phyloP scores from a whole-genome alignment of 2,329 filamentous ascomycete species.

The Aspergillus sp. region DNA sequence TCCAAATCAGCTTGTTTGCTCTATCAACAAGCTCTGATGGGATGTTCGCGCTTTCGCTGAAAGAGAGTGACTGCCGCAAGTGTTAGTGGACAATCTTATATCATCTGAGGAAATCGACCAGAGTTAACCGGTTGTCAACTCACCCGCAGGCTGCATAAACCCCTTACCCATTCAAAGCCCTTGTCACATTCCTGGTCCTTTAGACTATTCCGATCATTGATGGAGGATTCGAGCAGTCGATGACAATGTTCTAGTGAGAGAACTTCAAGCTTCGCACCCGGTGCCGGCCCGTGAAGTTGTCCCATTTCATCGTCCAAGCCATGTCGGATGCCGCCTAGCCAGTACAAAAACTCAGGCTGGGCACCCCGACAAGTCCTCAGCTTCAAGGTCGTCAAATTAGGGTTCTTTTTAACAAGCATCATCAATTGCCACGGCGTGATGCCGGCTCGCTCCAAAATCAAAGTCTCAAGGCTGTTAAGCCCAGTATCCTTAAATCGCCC shows the following conservation, averaged over 20 bases:
- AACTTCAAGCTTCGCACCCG: conserved; percentile 23
- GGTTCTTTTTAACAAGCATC: conserved; percentile 33
- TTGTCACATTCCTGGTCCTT: conserved; percentile 16
- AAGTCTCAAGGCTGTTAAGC: conserved; percentile 26
- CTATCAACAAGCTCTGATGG: conserved; percentile 22
- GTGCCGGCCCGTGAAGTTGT: conserved; percentile 9
- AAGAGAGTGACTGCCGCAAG: conserved; percentile 26
- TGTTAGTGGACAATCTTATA: background rate
- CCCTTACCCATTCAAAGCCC: conserved; percentile 29
- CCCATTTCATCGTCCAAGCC: conserved; percentile 11
- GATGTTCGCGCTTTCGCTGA: conserved; percentile 26
- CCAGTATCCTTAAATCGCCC: conserved; percentile 23
- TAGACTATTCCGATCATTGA: conserved; percentile 10
- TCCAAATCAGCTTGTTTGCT: conserved; percentile 28
- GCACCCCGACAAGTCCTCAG: conserved; percentile 34
- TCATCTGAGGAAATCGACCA: background rate
- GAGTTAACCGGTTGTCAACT: background rate
- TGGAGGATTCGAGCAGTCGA: conserved; percentile 14
- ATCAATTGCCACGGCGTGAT: conserved; percentile 36
- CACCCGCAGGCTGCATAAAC: conserved; percentile 25
- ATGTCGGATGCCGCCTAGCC: conserved; percentile 29
- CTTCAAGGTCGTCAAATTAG: conserved; percentile 27
- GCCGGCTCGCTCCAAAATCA: conserved; percentile 34
- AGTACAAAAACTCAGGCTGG: conserved; percentile 35
- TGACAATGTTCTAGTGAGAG: conserved; percentile 33